These are phyloP conservation scores for Moringa oleifera DNA, from an alignment of 345 rosid genomes.

Conservation along the genomic window DNA sequence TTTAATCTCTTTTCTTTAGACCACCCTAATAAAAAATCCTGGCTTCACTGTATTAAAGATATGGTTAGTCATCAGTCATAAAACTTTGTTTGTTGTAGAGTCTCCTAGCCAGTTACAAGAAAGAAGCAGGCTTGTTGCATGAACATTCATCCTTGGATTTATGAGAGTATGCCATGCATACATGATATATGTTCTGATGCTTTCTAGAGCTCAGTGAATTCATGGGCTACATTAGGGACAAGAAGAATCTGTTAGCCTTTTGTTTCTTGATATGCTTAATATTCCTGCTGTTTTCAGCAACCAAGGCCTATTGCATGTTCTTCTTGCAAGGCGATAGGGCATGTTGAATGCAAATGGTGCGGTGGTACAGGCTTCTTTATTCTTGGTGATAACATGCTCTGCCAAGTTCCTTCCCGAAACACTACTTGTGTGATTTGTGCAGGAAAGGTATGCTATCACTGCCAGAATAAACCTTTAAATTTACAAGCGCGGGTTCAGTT, in stretches of 20 bases:
- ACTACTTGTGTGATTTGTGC: constrained; percentile 75
- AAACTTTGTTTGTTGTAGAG: no score
- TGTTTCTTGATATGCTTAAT: neutral
- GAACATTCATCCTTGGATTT: no score
- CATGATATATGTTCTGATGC: neutral
- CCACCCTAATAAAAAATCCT: no score
- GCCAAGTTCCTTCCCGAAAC: constrained; percentile 89
- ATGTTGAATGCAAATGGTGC: constrained; percentile 89
- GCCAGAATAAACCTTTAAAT: neutral
- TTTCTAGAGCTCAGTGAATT: neutral
- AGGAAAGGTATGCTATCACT: constrained; percentile 48
- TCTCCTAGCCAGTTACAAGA: no score
- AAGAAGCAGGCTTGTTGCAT: no score
- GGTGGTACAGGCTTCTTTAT: constrained; percentile 91
- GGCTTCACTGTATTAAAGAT: no score
- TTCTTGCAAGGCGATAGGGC: constrained; percentile 63
- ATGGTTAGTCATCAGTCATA: no score
- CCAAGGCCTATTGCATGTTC: constrained; percentile 71
- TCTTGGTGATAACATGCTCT: constrained; percentile 85
- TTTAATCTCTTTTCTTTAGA: no score
- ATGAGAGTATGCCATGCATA: no score
- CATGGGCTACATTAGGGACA: neutral
- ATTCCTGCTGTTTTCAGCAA: constrained; percentile 45
- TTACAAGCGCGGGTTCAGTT: neutral
- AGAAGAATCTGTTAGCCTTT: neutral